Conservation (phyloP, 176 grass and related monocot species). For the Bromus sterilis region DNA sequence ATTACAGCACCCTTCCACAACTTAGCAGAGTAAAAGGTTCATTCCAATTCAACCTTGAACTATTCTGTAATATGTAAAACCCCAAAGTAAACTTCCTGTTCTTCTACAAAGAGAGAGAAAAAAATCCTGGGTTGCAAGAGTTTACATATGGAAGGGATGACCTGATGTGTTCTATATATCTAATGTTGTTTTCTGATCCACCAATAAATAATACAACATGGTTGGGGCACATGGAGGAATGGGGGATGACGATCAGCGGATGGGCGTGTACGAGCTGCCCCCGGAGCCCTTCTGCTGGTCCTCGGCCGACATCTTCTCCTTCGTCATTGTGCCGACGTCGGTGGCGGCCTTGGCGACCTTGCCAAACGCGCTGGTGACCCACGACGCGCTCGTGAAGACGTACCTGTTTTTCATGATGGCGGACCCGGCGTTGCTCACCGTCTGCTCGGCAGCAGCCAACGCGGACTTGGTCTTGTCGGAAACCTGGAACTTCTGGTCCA, state of each 20-base stretch:
- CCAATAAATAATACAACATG: constrained; percentile 17
- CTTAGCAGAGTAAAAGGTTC: neutral
- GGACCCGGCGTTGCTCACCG: constrained; percentile 59
- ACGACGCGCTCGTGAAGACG: constrained; percentile 62
- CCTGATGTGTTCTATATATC: constrained; percentile 31
- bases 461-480: constrained; percentile 71
- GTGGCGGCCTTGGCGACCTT: constrained; percentile 61
- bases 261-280: constrained; percentile 34
- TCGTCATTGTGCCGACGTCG: constrained; percentile 71
- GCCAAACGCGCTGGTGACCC: constrained; percentile 57
- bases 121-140: neutral
- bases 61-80: constrained; percentile 14
- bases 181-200: constrained; percentile 16
- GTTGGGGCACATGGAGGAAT: neutral
- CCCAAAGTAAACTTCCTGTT: constrained; percentile 1
- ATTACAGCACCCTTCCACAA: constrained; percentile 14
- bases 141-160: constrained; percentile 5
- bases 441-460: constrained; percentile 61
- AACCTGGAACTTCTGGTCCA: constrained; percentile 86
- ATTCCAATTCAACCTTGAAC: neutral
- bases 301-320: constrained; percentile 74
- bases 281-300: constrained; percentile 41
- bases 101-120: neutral
- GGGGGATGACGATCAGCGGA: constrained; percentile 3
- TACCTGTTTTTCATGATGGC: constrained; percentile 93